A percentile compares a stretch with the other conserved stretches of the same genome.
These are phyloP conservation scores for Ustilago hordei DNA, from an alignment of 1,284 basidiomycete species.

Conservation along the genomic window DNA sequence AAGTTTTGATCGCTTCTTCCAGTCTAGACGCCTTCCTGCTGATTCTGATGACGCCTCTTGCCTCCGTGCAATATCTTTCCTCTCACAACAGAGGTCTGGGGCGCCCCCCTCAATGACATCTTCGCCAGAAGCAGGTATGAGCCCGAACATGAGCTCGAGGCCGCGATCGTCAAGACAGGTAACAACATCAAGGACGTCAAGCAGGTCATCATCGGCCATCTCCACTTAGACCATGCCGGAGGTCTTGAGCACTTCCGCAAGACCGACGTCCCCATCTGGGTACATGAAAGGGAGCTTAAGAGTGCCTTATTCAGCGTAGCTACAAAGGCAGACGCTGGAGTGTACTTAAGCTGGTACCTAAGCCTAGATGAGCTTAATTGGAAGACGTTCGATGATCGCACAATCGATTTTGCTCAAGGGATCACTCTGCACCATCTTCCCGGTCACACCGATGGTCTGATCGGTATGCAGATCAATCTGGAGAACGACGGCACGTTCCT, in stretches of 20 bases:
- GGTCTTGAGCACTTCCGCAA: conserved; percentile 58
- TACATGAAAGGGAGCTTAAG: conserved; percentile 64
- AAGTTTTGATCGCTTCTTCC: not conserved
- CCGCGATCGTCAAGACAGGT: conserved; percentile 60
- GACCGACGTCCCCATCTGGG: conserved; percentile 61
- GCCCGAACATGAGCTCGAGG: conserved; percentile 63
- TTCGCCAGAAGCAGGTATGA: conserved; percentile 49
- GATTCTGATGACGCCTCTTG: not conserved
- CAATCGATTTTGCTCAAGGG: conserved; percentile 60
- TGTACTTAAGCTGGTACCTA: conserved; percentile 60
- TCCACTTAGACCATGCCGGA: conserved; percentile 65
- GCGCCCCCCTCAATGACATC: conserved; percentile 49
- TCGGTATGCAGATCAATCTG: conserved; percentile 62
- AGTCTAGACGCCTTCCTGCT: not conserved
- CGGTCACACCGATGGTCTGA: conserved; percentile 65
- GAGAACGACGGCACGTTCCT: conserved; percentile 58
- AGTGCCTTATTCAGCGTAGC: conserved; percentile 58
- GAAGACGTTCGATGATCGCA: conserved; percentile 64
- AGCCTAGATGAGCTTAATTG: conserved; percentile 56
- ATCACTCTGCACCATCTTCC: conserved; percentile 64
- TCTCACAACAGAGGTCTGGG: conserved; percentile 34
- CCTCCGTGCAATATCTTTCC: not conserved
- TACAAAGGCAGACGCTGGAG: conserved; percentile 59
- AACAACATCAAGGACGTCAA: conserved; percentile 60
- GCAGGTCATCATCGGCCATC: conserved; percentile 55